These are phyloP conservation scores for Xerocomus minutiporus DNA, from an alignment of 1,284 basidiomycete species.

Conservation along the genomic window DNA sequence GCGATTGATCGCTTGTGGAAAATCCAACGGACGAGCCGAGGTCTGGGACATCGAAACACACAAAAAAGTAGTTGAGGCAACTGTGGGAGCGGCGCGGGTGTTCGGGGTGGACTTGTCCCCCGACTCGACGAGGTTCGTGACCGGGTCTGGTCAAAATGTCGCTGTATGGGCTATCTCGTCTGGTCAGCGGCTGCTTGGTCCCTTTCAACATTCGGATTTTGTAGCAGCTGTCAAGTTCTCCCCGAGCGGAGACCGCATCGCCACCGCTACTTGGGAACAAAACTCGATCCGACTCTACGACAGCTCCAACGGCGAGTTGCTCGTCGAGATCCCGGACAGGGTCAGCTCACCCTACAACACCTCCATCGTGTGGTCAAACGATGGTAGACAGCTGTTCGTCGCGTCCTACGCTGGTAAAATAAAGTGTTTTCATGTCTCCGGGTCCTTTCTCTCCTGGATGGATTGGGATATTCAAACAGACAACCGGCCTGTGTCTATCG, in stretches of 20 bases:
- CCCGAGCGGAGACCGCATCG: conserved; percentile 6
- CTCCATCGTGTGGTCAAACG: conserved; percentile 2
- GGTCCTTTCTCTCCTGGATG: conserved; percentile 4
- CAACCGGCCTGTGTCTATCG: conserved; percentile 4
- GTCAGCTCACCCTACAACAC: conserved; percentile 8
- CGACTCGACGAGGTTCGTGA: conserved; percentile 2
- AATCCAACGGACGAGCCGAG: conserved; percentile 1
- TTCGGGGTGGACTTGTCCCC: conserved; percentile 3
- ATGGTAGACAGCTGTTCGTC: conserved; percentile 1
- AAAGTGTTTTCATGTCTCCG: conserved; percentile 5
- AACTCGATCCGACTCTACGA: conserved; percentile 7
- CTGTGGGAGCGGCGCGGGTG: background rate
- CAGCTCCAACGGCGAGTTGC: background rate
- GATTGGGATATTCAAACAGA: conserved; percentile 1
- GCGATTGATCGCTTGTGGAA: conserved; percentile 3
- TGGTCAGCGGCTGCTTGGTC: background rate
- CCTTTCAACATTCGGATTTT: background rate
- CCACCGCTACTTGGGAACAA: conserved; percentile 3
- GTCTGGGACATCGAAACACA: conserved; percentile 13
- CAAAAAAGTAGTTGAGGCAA: background rate
- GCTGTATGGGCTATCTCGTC: conserved; percentile 1
- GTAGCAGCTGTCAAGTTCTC: conserved; percentile 6
- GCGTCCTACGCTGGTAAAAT: conserved; percentile 4
- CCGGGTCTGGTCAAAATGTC: background rate
- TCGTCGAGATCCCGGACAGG: conserved; percentile 5